phyloP scores from a whole-genome alignment of 1,284 basidiomycete species.

The Meripilus lineatus region DNA sequence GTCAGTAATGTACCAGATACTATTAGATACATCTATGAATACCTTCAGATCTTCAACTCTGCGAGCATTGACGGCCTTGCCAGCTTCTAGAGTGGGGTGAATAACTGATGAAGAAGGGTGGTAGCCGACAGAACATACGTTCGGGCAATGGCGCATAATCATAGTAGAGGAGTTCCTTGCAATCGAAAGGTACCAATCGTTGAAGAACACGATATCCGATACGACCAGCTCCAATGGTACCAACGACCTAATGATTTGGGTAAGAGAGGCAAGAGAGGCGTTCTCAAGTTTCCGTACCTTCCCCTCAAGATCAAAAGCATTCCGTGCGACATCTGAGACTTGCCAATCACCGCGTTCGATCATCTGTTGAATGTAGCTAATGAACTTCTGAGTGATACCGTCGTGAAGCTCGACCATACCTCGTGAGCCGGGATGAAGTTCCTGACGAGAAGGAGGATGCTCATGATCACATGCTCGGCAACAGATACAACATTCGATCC shows the following conservation, averaged over 20 bases:
- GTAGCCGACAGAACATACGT: conserved; percentile 28
- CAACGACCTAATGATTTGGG: conserved; percentile 49
- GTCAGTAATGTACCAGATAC: neutral
- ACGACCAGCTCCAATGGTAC: conserved; percentile 83
- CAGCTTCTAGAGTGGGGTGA: conserved; percentile 51
- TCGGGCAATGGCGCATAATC: conserved; percentile 82
- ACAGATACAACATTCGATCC: conserved; percentile 75
- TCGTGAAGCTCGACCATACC: conserved; percentile 23
- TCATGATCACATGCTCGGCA: conserved; percentile 83
- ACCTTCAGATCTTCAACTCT: conserved; percentile 75
- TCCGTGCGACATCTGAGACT: conserved; percentile 72
- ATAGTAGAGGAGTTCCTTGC: conserved; percentile 88
- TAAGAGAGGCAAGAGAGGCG: neutral
- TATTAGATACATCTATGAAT: conserved; percentile 1
- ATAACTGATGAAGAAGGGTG: neutral
- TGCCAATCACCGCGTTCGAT: conserved; percentile 79
- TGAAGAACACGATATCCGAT: conserved; percentile 89
- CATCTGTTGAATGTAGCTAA: conserved; percentile 38
- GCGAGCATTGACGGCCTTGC: conserved; percentile 63
- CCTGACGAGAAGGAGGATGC: conserved; percentile 76
- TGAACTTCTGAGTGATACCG: neutral
- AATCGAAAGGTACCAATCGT: conserved; percentile 80
- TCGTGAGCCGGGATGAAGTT: conserved; percentile 81
- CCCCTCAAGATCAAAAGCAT: conserved; percentile 82
- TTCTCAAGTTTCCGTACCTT: conserved; percentile 36